These are phyloP conservation scores for Eucalyptus caleyi DNA, from an alignment of 345 rosid species.

Conservation along the genomic window DNA sequence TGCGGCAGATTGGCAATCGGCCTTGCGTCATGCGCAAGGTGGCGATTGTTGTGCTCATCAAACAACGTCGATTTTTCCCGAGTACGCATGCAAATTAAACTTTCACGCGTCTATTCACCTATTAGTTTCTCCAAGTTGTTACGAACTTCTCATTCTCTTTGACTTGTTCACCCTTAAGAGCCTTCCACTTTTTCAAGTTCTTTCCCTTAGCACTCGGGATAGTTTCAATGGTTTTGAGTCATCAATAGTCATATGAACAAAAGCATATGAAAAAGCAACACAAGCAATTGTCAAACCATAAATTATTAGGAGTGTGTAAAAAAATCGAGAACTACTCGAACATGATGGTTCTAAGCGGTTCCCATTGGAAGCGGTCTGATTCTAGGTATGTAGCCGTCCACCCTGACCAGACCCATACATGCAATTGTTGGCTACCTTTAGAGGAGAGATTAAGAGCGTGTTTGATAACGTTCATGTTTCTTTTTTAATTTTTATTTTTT, in stretches of 20 bases:
- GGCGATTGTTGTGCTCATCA: neutral
- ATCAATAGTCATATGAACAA: neutral
- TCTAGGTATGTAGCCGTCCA: fast-evolving
- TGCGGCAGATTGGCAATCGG: neutral
- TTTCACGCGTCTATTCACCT: neutral
- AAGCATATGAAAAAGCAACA: neutral
- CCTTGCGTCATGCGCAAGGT: neutral
- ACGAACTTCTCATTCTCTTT: neutral
- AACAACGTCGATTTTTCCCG: neutral
- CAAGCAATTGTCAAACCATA: neutral
- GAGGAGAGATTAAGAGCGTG: too few relatives aligned
- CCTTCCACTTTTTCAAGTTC: too few relatives aligned
- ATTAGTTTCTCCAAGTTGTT: neutral
- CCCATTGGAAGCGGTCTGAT: fast-evolving
- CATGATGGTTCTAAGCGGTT: fast-evolving
- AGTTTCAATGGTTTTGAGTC: neutral
- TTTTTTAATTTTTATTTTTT: too few relatives aligned
- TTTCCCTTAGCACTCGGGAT: neutral
- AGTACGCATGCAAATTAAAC: neutral
- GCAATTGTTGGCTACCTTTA: too few relatives aligned
- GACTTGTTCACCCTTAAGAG: too few relatives aligned
- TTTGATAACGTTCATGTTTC: too few relatives aligned
- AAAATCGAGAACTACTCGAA: fast-evolving
- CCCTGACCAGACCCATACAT: fast-evolving
- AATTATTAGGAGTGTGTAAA: too few relatives aligned